Conservation (phyloP, 257 asterid genomes). For the Verbascum thapsus region DNA sequence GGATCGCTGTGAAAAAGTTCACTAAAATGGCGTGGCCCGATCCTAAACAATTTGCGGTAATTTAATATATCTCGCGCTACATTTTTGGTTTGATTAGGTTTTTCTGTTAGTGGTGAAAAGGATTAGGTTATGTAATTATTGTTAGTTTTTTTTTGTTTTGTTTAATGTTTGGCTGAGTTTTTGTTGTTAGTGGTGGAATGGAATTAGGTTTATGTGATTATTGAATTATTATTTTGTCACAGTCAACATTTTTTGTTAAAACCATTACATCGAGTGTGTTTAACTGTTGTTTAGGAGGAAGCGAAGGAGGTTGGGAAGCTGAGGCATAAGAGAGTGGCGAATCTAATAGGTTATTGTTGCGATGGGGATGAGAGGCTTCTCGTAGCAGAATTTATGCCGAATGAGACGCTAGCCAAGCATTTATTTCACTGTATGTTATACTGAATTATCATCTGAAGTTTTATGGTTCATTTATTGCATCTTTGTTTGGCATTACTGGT, state of each 20-base stretch:
- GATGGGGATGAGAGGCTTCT: slow-evolving; percentile 30
- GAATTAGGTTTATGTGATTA: slow-evolving; percentile 32
- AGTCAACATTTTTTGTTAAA: too few species aligned
- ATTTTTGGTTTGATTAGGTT: too few species aligned
- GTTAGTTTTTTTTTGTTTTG: neutral
- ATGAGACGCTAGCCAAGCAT: slow-evolving; percentile 25
- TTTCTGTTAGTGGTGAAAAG: too few species aligned
- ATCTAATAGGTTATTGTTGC: slow-evolving; percentile 20
- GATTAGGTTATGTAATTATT: too few species aligned
- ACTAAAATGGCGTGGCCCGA: slow-evolving; percentile 94
- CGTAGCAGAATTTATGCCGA: slow-evolving; percentile 29
- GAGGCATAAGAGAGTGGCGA: slow-evolving; percentile 13
- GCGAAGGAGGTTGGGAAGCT: slow-evolving; percentile 25
- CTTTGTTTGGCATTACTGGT: slow-evolving; percentile 15
- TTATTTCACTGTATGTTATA: slow-evolving; percentile 32
- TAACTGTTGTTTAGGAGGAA: slow-evolving; percentile 23
- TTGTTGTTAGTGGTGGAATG: neutral
- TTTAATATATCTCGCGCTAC: too few species aligned
- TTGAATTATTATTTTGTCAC: too few species aligned
- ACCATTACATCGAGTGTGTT: slow-evolving; percentile 33
- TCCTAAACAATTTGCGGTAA: slow-evolving; percentile 93
- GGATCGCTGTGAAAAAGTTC: slow-evolving; percentile 94
- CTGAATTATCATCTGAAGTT: slow-evolving; percentile 2
- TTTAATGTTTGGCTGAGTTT: slow-evolving; percentile 2
- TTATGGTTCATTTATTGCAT: slow-evolving; percentile 6